phyloP scores from a whole-genome alignment of 345 rosid species.

The Clausena lansium region DNA sequence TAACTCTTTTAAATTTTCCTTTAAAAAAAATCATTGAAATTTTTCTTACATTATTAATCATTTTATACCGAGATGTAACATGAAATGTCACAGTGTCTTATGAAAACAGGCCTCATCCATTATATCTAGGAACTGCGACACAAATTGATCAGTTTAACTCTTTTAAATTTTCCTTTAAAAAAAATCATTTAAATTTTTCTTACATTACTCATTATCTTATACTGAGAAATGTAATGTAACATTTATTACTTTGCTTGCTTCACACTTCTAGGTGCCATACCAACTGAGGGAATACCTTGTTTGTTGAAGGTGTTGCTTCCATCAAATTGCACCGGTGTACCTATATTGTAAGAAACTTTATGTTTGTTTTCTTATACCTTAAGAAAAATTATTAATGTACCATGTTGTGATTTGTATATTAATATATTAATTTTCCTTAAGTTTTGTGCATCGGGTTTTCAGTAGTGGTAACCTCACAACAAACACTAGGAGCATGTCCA shows the following conservation, averaged over 20 bases:
- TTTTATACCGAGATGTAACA: too few species aligned
- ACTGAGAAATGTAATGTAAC: not conserved
- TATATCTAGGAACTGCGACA: slow-evolving; percentile 91
- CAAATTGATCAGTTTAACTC: slow-evolving; percentile 69
- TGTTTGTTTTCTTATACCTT: not conserved
- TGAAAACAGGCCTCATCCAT: slow-evolving; percentile 73
- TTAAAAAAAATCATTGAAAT: not conserved
- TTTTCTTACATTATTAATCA: too few species aligned
- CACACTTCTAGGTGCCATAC: slow-evolving; percentile 65
- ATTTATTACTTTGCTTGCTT: slow-evolving; percentile 8
- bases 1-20: slow-evolving; percentile 7
- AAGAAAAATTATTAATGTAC: not conserved
- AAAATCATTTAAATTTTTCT: too few species aligned
- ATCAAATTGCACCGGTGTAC: slow-evolving; percentile 72
- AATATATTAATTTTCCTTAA: not conserved
- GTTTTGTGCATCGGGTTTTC: not conserved
- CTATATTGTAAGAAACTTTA: slow-evolving; percentile 58
- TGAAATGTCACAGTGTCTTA: slow-evolving; percentile 70
- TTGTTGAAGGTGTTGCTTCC: slow-evolving; percentile 92
- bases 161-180: not conserved
- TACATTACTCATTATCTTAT: slow-evolving; percentile 5
- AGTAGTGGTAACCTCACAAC: not conserved
- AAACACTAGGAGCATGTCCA: not conserved
- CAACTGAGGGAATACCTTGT: slow-evolving; percentile 95
- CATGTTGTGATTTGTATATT: not conserved